Evolutionary conservation across 2,329 filamentous ascomycete species (phyloP), one percentile per base, ranked within the genome.

Genomic region (Capronia epimyces): DNA sequence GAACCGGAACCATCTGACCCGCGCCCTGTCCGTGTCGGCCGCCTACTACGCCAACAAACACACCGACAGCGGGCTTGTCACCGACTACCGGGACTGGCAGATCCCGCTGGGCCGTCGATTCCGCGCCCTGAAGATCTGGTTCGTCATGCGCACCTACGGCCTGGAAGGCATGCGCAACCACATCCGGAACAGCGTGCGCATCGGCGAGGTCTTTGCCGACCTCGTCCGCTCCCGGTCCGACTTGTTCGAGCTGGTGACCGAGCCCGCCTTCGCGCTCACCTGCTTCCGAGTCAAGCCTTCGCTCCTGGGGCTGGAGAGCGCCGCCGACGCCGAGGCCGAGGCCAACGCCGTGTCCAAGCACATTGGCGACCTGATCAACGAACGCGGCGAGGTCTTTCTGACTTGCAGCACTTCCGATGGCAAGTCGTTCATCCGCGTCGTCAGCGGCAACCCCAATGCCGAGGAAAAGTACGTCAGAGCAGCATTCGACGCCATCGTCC

Each of bases 41-140:
- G 78, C 84, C 3, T 96, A 95, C 72, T 80, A 96, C 22, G 78
- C 83, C 57, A 96, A 96, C 69, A 73, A 81, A 3, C 89, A 84
- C 71, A 87, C 85, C 2, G 88, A 93, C 61, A 80, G 78, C 31
- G 89, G 89, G 0, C 77, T 91, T 1, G 91, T 96, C 1, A 95
- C 89, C 20, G 91, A 97, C 69, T 96, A 95, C 73, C 82, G 91
- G 41, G 90, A 97, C 75, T 97, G 91, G 91, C 89, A 95, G 71
- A 94, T 97, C 63, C 89, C 91, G 0, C 82, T 97, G 0, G 91
- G 91, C 7, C 78, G 91, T 2, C 78, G 91, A 13, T 97, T 97
- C 77, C 80, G 91, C 53, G 82, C 85, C 2, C 71, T 97, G 51
- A 97, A 97, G 73, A 83, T 95, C 57, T 97, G 91, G 91, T 96